phyloP scores from a whole-genome alignment of 2,329 filamentous ascomycete genomes.

The Ceratocystis colombiana region DNA sequence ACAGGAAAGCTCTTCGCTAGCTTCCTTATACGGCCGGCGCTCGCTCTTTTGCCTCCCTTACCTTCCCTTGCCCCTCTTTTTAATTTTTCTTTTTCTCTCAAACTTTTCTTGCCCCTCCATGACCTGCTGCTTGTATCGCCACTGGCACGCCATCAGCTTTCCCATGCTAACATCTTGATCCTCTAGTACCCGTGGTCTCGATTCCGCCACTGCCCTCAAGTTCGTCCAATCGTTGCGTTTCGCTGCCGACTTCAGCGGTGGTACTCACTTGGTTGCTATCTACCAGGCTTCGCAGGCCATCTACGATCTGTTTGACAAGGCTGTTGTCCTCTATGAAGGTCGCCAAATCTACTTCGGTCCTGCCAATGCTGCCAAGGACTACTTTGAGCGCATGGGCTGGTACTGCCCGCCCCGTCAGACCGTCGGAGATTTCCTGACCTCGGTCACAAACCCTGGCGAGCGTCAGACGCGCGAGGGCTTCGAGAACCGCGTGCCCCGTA shows the following conservation, averaged over 20 bases:
- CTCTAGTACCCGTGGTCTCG: constrained; percentile 54
- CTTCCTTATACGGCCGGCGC: neutral
- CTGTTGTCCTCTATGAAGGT: constrained; percentile 63
- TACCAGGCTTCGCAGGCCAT: constrained; percentile 62
- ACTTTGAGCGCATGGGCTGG: constrained; percentile 61
- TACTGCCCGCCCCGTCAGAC: constrained; percentile 56
- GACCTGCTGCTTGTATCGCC: neutral
- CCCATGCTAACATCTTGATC: neutral
- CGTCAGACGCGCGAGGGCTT: constrained; percentile 47
- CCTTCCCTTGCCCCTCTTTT: neutral
- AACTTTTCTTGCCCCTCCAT: neutral
- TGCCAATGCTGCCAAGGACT: constrained; percentile 47
- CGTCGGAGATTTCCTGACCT: constrained; percentile 59
- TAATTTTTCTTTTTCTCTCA: neutral
- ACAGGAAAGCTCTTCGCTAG: neutral
- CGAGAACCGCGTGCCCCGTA: constrained; percentile 53
- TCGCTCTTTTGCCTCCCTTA: neutral
- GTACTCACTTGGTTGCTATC: constrained; percentile 56
- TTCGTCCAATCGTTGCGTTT: constrained; percentile 59
- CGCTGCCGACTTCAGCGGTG: constrained; percentile 52
- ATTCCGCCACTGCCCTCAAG: constrained; percentile 62
- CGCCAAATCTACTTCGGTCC: constrained; percentile 68
- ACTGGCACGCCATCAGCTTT: neutral
- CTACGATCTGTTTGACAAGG: constrained; percentile 67
- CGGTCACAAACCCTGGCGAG: constrained; percentile 55